Evolutionary conservation across 2,329 filamentous ascomycete genomes (phyloP), one percentile per base, ranked within the genome.

Genomic region (Domatiomyces catenatus): DNA sequence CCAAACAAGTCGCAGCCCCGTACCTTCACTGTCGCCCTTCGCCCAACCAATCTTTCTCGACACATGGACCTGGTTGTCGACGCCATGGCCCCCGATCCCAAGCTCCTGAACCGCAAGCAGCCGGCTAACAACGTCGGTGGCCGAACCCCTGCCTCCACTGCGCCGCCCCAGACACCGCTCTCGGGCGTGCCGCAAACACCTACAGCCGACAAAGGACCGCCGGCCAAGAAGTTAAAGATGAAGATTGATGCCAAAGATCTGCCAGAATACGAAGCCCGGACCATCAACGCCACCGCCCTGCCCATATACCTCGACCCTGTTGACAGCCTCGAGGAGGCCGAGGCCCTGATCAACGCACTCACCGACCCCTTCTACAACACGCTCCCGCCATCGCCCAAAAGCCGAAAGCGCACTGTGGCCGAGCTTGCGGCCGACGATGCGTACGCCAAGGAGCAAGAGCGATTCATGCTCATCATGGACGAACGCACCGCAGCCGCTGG

Each of bases 401-500:
- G 82, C 6, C 76, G 92, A 51, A 96, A 98, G 73, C 81, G 90
- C 55, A 98, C 92, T 0, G 83, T 93, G 17, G 92, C 92, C 7
- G 90, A 98, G 64, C 80, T 96, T 71, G 92, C 87, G 7, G 90
- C 90, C 6, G 92, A 98, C 62, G 89, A 98, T 68, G 90, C 92
- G 1, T 75, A 87, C 53, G 87, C 88, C 0, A 90, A 89, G 19
- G 86, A 88, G 52, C 81, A 87, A 56, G 89, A 98, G 67, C 79
- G 87, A 46, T 93, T 87, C 58, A 92, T 98, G 87, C 81, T 96
- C 48, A 82, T 86, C 19, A 80, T 89, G 67, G 92, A 98, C 61
- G 90, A 95, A 60, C 78, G 87, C 5, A 75, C 88, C 53, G 72
- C 73, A 12, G 75, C 79, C 53, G 74, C 76, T 51, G 58, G 58